Evolutionary conservation across 345 rosid species (phyloP).

Genomic region (Euphorbia peplus): DNA sequence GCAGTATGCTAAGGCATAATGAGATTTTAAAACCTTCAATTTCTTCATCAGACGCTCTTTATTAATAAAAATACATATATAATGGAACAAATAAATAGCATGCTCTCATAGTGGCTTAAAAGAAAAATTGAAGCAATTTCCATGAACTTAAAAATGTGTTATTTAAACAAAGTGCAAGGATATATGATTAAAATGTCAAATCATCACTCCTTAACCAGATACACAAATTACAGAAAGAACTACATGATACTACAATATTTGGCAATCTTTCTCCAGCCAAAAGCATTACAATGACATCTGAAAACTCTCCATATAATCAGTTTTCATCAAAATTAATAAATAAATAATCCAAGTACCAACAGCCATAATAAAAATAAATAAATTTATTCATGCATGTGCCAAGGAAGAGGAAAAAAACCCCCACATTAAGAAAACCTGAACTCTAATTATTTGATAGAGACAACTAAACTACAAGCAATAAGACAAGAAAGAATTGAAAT

Average conservation of each 20-base stretch:
- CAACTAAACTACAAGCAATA: too few relatives aligned
- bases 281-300: neutral
- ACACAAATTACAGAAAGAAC: neutral
- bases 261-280: neutral
- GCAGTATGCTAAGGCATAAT: neutral
- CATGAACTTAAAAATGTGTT: neutral
- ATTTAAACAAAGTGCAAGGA: neutral
- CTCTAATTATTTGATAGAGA: too few relatives aligned
- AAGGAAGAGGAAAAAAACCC: too few relatives aligned
- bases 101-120: neutral
- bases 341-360: neutral
- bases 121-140: too few relatives aligned
- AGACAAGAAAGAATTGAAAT: too few relatives aligned
- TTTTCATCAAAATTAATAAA: neutral
- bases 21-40: neutral
- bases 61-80: neutral
- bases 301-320: neutral
- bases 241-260: neutral
- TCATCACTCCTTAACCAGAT: neutral
- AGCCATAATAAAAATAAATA: too few relatives aligned
- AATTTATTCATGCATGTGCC: too few relatives aligned
- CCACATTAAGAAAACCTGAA: too few relatives aligned
- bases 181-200: neutral
- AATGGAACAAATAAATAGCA: neutral
- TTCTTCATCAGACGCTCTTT: neutral